These are phyloP conservation scores for Epichloe amarillans DNA, from an alignment of 2,329 filamentous ascomycete species.

Conservation along the genomic window DNA sequence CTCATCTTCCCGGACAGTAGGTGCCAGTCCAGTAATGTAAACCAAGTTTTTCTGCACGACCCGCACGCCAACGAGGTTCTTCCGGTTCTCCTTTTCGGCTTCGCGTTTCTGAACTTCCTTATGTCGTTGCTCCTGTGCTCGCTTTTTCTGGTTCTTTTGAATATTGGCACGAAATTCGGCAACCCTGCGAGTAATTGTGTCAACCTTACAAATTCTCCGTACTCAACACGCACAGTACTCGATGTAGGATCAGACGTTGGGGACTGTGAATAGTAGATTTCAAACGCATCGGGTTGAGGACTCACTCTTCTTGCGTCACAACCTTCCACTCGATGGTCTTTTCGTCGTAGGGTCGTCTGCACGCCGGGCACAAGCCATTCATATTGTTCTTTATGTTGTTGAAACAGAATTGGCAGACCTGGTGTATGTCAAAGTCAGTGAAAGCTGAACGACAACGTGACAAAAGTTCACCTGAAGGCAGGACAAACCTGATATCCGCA, in stretches of 20 bases:
- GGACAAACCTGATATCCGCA: constrained; percentile 83
- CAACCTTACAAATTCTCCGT: neutral
- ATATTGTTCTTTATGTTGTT: constrained; percentile 98
- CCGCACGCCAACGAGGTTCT: constrained; percentile 86
- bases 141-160: constrained; percentile 85
- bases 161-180: constrained; percentile 65
- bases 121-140: constrained; percentile 67
- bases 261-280: neutral
- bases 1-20: constrained; percentile 83
- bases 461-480: neutral
- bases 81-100: constrained; percentile 87
- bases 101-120: constrained; percentile 95
- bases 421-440: neutral
- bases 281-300: constrained; percentile 10
- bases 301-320: constrained; percentile 87
- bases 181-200: constrained; percentile 33
- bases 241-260: neutral
- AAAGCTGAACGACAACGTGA: neutral
- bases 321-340: constrained; percentile 96
- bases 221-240: neutral
- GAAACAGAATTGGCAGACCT: constrained; percentile 99
- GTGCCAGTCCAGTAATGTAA: constrained; percentile 90
- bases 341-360: constrained; percentile 87
- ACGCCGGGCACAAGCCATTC: constrained; percentile 96
- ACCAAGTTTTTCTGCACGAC: constrained; percentile 98